Conservation (phyloP, 495 filamentous ascomycete species). For the Talaromyces liani region DNA sequence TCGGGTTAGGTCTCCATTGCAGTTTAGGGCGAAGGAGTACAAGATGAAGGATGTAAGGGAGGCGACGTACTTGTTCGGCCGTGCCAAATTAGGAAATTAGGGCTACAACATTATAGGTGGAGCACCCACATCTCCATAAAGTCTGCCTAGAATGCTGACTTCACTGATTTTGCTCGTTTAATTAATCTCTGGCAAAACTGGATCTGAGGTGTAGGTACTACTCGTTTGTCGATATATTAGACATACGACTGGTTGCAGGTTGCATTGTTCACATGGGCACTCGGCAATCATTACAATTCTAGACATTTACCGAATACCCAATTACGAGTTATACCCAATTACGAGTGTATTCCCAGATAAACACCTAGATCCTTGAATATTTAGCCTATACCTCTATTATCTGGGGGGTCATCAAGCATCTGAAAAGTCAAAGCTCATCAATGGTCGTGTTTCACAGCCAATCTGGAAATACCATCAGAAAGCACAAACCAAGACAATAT, state of each 20-base stretch:
- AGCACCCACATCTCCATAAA: neutral
- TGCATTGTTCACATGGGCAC: neutral
- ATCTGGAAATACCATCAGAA: neutral
- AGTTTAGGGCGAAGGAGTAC: too few species aligned
- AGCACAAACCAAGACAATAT: neutral
- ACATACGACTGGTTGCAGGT: neutral
- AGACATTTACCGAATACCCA: too few species aligned
- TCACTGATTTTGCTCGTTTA: neutral
- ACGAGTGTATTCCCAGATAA: too few species aligned
- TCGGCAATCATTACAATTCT: neutral
- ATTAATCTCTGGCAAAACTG: neutral
- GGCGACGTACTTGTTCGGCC: too few species aligned
- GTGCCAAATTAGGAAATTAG: neutral
- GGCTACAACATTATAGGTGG: neutral
- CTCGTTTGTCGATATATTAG: neutral
- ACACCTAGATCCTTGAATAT: neutral
- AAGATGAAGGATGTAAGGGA: too few species aligned
- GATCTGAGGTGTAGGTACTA: neutral
- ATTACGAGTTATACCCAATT: too few species aligned
- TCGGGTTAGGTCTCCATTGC: too few species aligned
- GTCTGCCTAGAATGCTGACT: neutral
- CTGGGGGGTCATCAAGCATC: too few species aligned
- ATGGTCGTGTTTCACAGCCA: neutral
- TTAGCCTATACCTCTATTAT: neutral
- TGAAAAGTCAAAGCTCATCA: neutral